Conservation (phyloP, 2,329 filamentous ascomycete genomes). For the Pseudocercospora crystallina region DNA sequence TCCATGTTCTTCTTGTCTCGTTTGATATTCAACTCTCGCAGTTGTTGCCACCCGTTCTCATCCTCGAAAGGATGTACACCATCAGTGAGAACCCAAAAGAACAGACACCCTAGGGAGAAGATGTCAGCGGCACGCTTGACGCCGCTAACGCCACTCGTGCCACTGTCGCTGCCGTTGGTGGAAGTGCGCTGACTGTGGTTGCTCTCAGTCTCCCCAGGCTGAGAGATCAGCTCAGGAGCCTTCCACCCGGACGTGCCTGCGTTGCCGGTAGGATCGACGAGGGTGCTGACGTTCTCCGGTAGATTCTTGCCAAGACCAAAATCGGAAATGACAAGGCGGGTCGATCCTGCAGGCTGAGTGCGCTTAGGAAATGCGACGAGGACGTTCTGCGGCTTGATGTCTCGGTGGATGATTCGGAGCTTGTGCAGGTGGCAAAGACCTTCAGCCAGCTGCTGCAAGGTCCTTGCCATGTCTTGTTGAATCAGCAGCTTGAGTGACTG, state of each 20-base stretch:
- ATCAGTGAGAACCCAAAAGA: constrained; percentile 95
- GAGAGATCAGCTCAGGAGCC: constrained; percentile 83
- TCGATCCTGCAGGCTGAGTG: constrained; percentile 62
- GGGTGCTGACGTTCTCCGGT: constrained; percentile 89
- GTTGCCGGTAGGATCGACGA: constrained; percentile 90
- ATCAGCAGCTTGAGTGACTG: constrained; percentile 68
- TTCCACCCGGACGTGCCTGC: constrained; percentile 96
- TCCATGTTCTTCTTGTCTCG: constrained; percentile 73
- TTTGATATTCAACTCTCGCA: constrained; percentile 90
- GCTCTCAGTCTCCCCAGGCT: constrained; percentile 47
- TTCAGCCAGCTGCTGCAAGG: constrained; percentile 84
- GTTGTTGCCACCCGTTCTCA: constrained; percentile 83
- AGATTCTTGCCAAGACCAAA: constrained; percentile 98
- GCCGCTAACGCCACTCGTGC: constrained; percentile 56
- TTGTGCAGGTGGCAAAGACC: constrained; percentile 87
- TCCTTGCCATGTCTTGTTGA: constrained; percentile 72
- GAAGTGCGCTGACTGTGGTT: constrained; percentile 46
- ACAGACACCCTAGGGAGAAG: constrained; percentile 95
- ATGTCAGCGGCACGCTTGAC: constrained; percentile 97
- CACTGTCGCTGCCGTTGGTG: constrained; percentile 57
- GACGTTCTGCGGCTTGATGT: constrained; percentile 97
- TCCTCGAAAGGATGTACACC: constrained; percentile 92
- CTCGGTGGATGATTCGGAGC: constrained; percentile 91
- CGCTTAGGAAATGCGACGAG: constrained; percentile 71
- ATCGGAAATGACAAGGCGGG: constrained; percentile 92